Evolutionary conservation across 208 protist species (phyloP).

Genomic region (Wallacemonas sp.): DNA sequence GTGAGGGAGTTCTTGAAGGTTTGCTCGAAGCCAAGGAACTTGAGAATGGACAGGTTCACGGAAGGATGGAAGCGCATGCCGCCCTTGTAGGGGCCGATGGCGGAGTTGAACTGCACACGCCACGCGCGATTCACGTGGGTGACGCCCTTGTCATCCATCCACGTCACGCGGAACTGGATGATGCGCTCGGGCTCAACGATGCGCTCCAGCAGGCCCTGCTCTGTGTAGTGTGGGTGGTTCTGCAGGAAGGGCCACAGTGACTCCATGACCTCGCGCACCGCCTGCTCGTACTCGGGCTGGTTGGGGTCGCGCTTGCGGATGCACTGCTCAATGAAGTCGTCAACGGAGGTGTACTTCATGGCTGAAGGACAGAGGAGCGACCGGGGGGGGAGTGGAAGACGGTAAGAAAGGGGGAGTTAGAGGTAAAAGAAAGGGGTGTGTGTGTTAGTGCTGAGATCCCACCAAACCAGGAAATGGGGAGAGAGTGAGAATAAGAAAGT

Average conservation of each 20-base stretch:
- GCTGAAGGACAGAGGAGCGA: background rate
- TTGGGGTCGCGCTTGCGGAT: conserved; percentile 60
- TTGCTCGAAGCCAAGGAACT: conserved; percentile 97
- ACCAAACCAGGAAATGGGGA: too few relatives aligned
- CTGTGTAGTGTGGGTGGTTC: conserved; percentile 76
- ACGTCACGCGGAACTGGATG: conserved; percentile 93
- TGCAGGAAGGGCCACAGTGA: conserved; percentile 85
- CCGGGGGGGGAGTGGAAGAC: background rate
- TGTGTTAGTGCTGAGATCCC: too few relatives aligned
- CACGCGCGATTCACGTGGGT: conserved; percentile 90
- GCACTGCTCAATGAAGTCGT: conserved; percentile 63
- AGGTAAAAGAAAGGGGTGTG: too few relatives aligned
- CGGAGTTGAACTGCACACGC: conserved; percentile 93
- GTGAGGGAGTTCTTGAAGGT: conserved; percentile 96
- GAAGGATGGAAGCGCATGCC: conserved; percentile 84
- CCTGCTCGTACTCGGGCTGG: conserved; percentile 91
- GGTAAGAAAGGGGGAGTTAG: background rate
- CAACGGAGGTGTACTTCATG: conserved; percentile 39
- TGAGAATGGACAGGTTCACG: conserved; percentile 91
- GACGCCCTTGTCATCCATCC: conserved; percentile 88
- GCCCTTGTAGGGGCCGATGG: conserved; percentile 95
- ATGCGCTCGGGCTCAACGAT: conserved; percentile 92
- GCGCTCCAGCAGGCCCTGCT: conserved; percentile 65
- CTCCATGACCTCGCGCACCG: conserved; percentile 85
- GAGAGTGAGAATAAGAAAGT: too few relatives aligned